Conservation (phyloP, 495 filamentous ascomycete species). For the Lophium mytilinum region DNA sequence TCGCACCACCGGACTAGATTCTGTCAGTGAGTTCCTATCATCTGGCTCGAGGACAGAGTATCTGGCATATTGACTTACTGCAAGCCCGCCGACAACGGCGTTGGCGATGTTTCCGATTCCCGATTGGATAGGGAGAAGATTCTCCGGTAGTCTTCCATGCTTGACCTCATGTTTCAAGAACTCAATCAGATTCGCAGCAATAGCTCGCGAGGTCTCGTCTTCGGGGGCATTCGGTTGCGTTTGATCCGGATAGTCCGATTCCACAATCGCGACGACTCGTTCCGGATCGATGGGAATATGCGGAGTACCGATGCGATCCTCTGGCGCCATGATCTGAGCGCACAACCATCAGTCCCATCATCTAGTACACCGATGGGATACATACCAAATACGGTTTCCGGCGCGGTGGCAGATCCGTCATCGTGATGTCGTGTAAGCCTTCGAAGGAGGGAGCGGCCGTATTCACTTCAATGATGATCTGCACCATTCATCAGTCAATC, state of each 20-base stretch:
- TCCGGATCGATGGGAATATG: slow-evolving; percentile 87
- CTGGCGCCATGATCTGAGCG: slow-evolving; percentile 54
- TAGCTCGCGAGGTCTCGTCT: slow-evolving; percentile 61
- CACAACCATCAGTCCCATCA: too few species aligned
- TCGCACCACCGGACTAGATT: slow-evolving; percentile 48
- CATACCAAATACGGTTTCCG: slow-evolving; percentile 67
- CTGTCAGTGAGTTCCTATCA: background rate
- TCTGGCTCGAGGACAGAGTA: background rate
- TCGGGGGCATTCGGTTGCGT: slow-evolving; percentile 69
- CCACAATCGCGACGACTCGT: slow-evolving; percentile 77
- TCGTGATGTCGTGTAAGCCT: slow-evolving; percentile 84
- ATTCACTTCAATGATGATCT: slow-evolving; percentile 89
- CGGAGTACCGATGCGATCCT: slow-evolving; percentile 74
- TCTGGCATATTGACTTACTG: slow-evolving; percentile 30
- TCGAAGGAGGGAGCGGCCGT: slow-evolving; percentile 77
- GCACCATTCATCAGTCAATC: background rate
- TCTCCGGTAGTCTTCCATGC: slow-evolving; percentile 66
- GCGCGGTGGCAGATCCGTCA: slow-evolving; percentile 70
- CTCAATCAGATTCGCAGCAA: slow-evolving; percentile 76
- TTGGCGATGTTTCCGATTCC: slow-evolving; percentile 95
- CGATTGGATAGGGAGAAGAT: slow-evolving; percentile 75
- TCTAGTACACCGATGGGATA: too few species aligned
- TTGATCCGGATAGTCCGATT: slow-evolving; percentile 77
- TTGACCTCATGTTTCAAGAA: slow-evolving; percentile 77
- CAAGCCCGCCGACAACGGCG: slow-evolving; percentile 78